A percentile compares a stretch with the other conserved stretches of the same genome.
Evolutionary conservation across 2,329 filamentous ascomycete genomes (phyloP).

Genomic region (Penicillium hordei): DNA sequence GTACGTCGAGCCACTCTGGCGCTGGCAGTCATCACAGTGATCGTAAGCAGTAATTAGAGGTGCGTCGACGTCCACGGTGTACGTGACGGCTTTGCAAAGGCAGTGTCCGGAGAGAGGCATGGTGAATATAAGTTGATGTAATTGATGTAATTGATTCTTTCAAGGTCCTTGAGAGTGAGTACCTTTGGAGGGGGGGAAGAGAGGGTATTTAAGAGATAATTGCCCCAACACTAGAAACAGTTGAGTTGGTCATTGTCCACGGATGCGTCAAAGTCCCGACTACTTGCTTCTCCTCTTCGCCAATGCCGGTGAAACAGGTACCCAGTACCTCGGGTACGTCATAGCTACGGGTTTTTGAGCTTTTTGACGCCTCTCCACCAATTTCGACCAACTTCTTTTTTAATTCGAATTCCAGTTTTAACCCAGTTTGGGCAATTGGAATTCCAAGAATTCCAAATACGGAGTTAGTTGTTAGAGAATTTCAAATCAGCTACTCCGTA

Average conservation of each 20-base stretch:
- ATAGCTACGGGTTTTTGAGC: background rate
- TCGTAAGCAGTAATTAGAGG: slow-evolving; percentile 59
- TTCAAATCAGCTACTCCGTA: background rate
- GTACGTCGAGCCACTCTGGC: slow-evolving; percentile 68
- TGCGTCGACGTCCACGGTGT: slow-evolving; percentile 54
- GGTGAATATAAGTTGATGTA: slow-evolving; percentile 29
- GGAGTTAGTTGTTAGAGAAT: too few relatives aligned
- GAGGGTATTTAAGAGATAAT: slow-evolving; percentile 18
- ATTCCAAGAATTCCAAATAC: slow-evolving; percentile 10
- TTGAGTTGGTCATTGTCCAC: background rate
- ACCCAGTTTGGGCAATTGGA: background rate
- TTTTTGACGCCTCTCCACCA: background rate
- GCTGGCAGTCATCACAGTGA: slow-evolving; percentile 72
- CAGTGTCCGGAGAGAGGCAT: slow-evolving; percentile 70
- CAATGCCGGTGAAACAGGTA: background rate
- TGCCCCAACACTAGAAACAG: background rate
- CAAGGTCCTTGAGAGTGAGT: slow-evolving; percentile 26
- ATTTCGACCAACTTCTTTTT: background rate
- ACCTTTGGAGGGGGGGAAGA: slow-evolving; percentile 9
- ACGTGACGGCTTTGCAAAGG: slow-evolving; percentile 70
- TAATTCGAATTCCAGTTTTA: background rate
- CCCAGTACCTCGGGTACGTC: background rate
- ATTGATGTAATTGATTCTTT: slow-evolving; percentile 10
- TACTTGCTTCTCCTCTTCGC: background rate
- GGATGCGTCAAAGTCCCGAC: background rate